Conservation (phyloP, 1,284 basidiomycete species). For the Ganoderma resinaceum region DNA sequence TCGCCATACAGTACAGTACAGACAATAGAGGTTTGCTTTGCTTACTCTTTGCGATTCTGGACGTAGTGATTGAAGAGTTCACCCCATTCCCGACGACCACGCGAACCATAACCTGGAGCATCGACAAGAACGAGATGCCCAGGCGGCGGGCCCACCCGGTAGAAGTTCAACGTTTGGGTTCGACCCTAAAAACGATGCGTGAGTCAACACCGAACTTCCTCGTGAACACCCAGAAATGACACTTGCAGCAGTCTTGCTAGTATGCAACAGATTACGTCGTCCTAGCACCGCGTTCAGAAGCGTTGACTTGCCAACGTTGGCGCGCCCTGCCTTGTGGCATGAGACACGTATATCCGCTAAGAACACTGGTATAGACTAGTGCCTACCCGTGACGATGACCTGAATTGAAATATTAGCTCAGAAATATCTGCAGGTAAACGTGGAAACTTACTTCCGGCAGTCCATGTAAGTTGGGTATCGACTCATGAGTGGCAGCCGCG, state of each 20-base stretch:
- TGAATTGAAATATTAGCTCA: constrained; percentile 15
- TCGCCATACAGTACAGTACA: constrained; percentile 1
- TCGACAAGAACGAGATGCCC: constrained; percentile 74
- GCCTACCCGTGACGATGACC: constrained; percentile 44
- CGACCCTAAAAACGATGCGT: constrained; percentile 57
- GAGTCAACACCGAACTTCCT: not conserved
- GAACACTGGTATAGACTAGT: not conserved
- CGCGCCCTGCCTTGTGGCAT: constrained; percentile 42
- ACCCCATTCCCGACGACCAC: constrained; percentile 79
- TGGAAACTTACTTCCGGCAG: constrained; percentile 54
- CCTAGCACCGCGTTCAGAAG: constrained; percentile 73
- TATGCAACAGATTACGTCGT: constrained; percentile 60
- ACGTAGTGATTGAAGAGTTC: constrained; percentile 70
- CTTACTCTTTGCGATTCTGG: constrained; percentile 64
- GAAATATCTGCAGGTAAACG: not conserved
- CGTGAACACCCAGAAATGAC: constrained; percentile 11
- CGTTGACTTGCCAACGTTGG: constrained; percentile 79
- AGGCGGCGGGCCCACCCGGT: constrained; percentile 60
- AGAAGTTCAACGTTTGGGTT: constrained; percentile 76
- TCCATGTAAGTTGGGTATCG: constrained; percentile 52
- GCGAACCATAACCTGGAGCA: constrained; percentile 78
- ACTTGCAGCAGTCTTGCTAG: constrained; percentile 73
- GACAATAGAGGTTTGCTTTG: constrained; percentile 10
- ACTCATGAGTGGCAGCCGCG: constrained; percentile 46
- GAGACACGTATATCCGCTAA: not conserved